phyloP scores from a whole-genome alignment of 495 filamentous ascomycete genomes.

The Sabuloglossum arenarium region DNA sequence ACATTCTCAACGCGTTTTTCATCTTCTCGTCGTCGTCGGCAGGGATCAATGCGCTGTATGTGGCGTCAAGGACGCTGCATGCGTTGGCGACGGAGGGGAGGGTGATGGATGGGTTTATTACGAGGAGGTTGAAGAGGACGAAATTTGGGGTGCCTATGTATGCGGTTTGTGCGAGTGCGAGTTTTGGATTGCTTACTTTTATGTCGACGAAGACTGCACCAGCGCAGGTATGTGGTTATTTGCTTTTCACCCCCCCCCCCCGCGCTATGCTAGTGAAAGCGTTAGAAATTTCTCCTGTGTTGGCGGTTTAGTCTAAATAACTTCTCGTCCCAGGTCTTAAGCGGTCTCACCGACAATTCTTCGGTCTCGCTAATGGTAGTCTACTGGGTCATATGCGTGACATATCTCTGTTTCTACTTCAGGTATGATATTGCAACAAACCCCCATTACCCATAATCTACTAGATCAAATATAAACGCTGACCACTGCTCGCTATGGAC shows the following conservation, averaged over 20 bases:
- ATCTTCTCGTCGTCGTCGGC: not conserved
- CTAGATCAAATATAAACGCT: not conserved
- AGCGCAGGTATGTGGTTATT: not conserved
- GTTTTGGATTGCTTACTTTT: not conserved
- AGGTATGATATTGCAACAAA: not conserved
- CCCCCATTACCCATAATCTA: not conserved
- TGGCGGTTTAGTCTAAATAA: too few species aligned
- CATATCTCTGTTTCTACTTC: not conserved
- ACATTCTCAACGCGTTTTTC: not conserved
- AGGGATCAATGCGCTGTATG: not conserved
- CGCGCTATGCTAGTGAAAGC: too few species aligned
- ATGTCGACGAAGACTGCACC: not conserved
- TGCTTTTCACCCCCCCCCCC: not conserved
- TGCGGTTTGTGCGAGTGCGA: not conserved
- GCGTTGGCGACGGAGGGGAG: not conserved
- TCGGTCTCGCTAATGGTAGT: not conserved
- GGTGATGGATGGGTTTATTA: not conserved
- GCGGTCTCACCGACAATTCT: not conserved
- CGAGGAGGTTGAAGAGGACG: not conserved
- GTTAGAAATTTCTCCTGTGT: too few species aligned
- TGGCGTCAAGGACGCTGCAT: not conserved
- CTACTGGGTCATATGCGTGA: not conserved
- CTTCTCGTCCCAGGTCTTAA: not conserved
- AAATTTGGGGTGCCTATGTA: not conserved
- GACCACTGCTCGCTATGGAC: not conserved